A percentile compares a stretch with the other conserved stretches of the same genome.
Evolutionary conservation across 1,139 yeast species (phyloP).

Genomic region (Sugiyamaella neomexicana): DNA sequence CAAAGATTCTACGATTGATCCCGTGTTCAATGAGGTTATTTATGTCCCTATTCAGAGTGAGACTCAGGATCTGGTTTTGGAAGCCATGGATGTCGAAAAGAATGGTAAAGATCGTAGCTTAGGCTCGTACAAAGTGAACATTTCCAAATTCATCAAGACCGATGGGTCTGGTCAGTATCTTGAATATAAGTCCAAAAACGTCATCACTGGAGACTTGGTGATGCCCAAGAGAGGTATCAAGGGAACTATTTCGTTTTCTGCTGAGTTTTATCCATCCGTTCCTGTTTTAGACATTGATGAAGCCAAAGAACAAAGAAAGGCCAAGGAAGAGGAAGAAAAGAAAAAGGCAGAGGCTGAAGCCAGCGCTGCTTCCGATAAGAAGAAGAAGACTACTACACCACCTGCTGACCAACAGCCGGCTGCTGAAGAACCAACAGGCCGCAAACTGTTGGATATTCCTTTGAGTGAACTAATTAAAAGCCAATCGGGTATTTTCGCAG

Average conservation of each 20-base stretch:
- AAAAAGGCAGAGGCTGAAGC: slow-evolving; percentile 31
- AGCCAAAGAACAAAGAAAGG: slow-evolving; percentile 53
- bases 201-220: slow-evolving; percentile 61
- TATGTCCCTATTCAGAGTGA: slow-evolving; percentile 81
- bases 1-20: slow-evolving; percentile 66
- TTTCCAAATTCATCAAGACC: slow-evolving; percentile 65
- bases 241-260: slow-evolving; percentile 70
- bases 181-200: slow-evolving; percentile 50
- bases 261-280: slow-evolving; percentile 78
- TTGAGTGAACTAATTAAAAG: slow-evolving; percentile 58
- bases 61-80: slow-evolving; percentile 77
- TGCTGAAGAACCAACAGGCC: slow-evolving; percentile 46
- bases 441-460: slow-evolving; percentile 48
- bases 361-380: slow-evolving; percentile 22
- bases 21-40: slow-evolving; percentile 81
- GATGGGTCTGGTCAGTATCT: slow-evolving; percentile 66
- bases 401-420: background rate
- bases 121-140: slow-evolving; percentile 73
- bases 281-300: slow-evolving; percentile 79
- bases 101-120: slow-evolving; percentile 77
- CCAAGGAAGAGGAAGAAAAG: slow-evolving; percentile 33
- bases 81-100: slow-evolving; percentile 88
- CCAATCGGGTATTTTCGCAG: slow-evolving; percentile 74
- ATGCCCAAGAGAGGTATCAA: slow-evolving; percentile 71
- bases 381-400: too few relatives aligned